These are phyloP conservation scores for Barnettozyma hawaiiensis DNA, from an alignment of 1,139 yeast species.

Conservation along the genomic window DNA sequence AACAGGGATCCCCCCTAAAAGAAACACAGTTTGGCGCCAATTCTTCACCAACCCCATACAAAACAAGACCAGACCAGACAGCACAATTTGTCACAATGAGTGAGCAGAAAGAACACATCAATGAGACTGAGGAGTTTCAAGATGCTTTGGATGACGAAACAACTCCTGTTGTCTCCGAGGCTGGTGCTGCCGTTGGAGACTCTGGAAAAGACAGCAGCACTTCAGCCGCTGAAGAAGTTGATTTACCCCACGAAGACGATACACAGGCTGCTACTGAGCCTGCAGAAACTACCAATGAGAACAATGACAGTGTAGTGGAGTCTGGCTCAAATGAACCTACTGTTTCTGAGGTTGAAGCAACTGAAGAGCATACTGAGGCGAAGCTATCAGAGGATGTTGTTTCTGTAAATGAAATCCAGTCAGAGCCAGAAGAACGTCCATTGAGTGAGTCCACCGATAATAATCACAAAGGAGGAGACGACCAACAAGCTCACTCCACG, in stretches of 20 bases:
- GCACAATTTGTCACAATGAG: conserved; percentile 4
- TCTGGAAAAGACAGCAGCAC: conserved; percentile 5
- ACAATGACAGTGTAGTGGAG: not conserved
- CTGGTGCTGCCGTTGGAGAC: not conserved
- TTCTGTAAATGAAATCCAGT: not conserved
- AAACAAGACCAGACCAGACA: too few species aligned
- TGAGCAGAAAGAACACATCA: not conserved
- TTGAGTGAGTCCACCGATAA: conserved; percentile 12
- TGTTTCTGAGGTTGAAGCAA: not conserved
- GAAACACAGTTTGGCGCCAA: too few species aligned
- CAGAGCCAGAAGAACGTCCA: conserved; percentile 10
- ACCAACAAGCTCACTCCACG: not conserved
- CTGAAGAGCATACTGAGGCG: not conserved
- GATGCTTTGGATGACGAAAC: conserved; percentile 9
- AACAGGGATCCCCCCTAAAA: too few species aligned
- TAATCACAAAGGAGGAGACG: conserved; percentile 4
- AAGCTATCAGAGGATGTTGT: not conserved
- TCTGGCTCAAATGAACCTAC: not conserved
- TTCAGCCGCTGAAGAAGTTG: conserved; percentile 8
- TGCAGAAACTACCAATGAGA: not conserved
- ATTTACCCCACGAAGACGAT: not conserved
- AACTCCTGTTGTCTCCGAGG: not conserved
- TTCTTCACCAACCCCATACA: too few species aligned
- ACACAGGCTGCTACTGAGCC: not conserved
- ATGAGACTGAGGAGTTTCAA: conserved; percentile 9